Base-by-base conservation (phyloP, 306 rosid species). In the Rubus idaeus region DNA sequence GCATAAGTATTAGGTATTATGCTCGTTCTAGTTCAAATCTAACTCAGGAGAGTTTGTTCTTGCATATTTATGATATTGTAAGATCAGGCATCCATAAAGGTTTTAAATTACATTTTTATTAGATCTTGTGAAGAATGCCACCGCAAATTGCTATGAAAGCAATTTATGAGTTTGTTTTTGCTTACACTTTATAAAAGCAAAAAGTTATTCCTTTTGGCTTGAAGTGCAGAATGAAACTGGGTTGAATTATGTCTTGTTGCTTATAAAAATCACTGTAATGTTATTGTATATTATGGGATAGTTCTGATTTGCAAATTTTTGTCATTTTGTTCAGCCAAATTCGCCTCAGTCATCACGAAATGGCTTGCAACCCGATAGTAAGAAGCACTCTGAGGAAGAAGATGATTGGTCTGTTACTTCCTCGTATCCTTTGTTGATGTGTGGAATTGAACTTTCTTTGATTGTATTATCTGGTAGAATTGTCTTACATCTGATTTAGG, bases 401-500 rank as follows among this genome's bases (percentile, higher is more conserved):
- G 99, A 95, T 69, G 83, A 68, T 83, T 93, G 88, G 91, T 96
- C 96, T 68, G 37, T 83, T 40, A 79, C 93, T 77, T 90, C 97
- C 75, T 93, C 99, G 97, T 96, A 96, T 96, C 99, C 99, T 93
- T 70, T 70, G 74, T 78, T 82, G 70, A 30, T 47, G 61, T 77
- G 55, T 79, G 58, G 63, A 56, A 73, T 66, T 44, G 46, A 49
- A 37, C 5, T 52, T 69, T 35, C 7, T 17, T 63, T 71, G 23
- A 8, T 50, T 68, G 11, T 44, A 26, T 70, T 51, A 65, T 5
- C 12, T 55, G 45, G 30, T 70, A 17, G 40, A 70, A 53, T 56
- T 12, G 76, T 71, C 55, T 17, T 40, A 44, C 60, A 12, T 35
- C 44, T 13, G 30, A 5, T 23, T 65, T 44, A 57, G 56, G 30